Evolutionary conservation across 768 basidiomycete genomes (phyloP), one percentile per base, ranked within the genome.

Genomic region (Lactarius akahatsu): DNA sequence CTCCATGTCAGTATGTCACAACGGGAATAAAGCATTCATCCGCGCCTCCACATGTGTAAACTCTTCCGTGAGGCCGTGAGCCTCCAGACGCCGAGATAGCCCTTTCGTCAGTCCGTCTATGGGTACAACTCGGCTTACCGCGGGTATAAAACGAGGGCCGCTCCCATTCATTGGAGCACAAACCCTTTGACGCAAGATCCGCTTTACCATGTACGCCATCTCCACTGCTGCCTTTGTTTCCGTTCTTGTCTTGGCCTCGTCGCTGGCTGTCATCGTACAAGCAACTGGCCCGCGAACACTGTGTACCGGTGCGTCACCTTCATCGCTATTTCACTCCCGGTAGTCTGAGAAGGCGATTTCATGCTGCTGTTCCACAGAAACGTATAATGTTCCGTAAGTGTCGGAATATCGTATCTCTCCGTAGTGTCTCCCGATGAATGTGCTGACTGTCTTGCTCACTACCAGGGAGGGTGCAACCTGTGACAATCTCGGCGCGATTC

Each of bases 251-350:
- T 47, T 66, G 38, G 18, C 16, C 23, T 45, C 64, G 20, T 32
- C 45, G 2, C 28, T 65, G 59, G 45, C 41, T 15, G 34, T 43
- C n/a, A 16, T 65, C 30, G 63, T 68, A 43, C 41, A 54, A n/a
- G 66, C 65, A 3, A 7, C 0, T 23, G 66, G 64, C 23, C 66
- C 66, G 6, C 52, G 59, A n/a, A 11, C n/a, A 28, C 54, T 34
- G 34, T 66, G 64, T n/a, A 11, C 3, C 3, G 55, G 67, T 66
- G 28, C n/a, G 64, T 50, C 15, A 8, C 34, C 34, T 66, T 40
- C 16, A 26, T 38, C n/a, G 7, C 13, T 13, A 26, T 52, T 52
- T 26, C 13, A 20, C 18, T 6, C 8, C 28, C 20, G 16, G 23
- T 20, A 4, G 32, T 26, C 26, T 8, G 30, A 30, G 8, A 11